These are phyloP conservation scores for Umbellularia californica DNA, from an alignment of 164 flowering plant genomes.

Conservation along the genomic window DNA sequence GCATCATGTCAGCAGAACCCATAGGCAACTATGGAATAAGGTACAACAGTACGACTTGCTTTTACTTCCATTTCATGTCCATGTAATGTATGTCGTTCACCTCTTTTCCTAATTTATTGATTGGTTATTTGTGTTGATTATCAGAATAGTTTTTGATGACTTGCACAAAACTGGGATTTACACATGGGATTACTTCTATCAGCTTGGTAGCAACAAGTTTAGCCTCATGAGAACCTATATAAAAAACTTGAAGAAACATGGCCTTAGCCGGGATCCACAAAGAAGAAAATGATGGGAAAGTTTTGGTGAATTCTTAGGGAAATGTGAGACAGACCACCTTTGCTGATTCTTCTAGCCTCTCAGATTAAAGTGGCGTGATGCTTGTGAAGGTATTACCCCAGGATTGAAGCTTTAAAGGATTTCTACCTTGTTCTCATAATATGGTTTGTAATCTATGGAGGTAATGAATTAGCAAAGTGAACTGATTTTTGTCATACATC, in stretches of 20 bases:
- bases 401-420: background rate
- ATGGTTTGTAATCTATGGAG: background rate
- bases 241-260: conserved; percentile 59
- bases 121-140: conserved; percentile 2
- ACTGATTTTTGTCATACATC: background rate
- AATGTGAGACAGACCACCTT: no score
- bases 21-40: conserved; percentile 97
- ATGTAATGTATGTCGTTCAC: background rate
- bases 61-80: background rate
- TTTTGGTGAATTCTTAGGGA: background rate
- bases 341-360: background rate
- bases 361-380: background rate
- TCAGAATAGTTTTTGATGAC: conserved; percentile 83
- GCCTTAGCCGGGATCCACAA: conserved; percentile 70
- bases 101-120: background rate
- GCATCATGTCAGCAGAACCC: conserved; percentile 93
- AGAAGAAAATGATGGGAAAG: conserved; percentile 34
- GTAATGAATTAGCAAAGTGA: background rate
- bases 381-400: background rate
- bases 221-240: conserved; percentile 77
- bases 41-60: conserved; percentile 28
- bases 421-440: background rate
- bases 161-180: conserved; percentile 95
- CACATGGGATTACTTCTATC: conserved; percentile 84
- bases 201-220: conserved; percentile 79